Percentiles rank a stretch among this genome's conserved stretches.
Conservation (phyloP, 345 rosid genomes). For the Eucalyptus curtisii region DNA sequence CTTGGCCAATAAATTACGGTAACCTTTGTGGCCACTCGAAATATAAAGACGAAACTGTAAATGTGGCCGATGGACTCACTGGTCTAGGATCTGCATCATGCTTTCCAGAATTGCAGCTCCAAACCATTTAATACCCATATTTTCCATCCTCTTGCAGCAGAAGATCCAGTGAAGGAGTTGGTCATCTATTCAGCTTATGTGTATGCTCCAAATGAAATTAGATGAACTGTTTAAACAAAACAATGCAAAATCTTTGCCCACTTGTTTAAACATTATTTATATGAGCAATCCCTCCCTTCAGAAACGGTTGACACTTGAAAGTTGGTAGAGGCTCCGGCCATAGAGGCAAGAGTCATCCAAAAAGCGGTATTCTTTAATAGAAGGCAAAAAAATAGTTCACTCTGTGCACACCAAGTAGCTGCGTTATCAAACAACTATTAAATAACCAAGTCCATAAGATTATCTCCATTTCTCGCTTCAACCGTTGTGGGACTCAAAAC, state of each 20-base stretch:
- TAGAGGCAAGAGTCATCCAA: not conserved
- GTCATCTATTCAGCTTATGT: not conserved
- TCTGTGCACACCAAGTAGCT: not conserved
- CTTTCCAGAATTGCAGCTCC: not conserved
- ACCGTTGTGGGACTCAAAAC: not conserved
- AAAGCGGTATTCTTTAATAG: not conserved
- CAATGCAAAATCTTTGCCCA: not conserved
- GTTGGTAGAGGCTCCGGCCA: not conserved
- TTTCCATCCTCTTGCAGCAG: not conserved
- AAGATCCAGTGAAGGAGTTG: not conserved
- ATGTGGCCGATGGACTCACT: not conserved
- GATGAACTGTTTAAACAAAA: not conserved
- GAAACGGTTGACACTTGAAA: not conserved
- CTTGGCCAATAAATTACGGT: too few relatives aligned
- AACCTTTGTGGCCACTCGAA: not conserved
- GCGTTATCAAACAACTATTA: not conserved
- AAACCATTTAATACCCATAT: not conserved
- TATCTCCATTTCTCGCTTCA: not conserved
- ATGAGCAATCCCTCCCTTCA: not conserved
- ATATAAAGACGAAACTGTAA: not conserved
- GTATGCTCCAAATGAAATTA: not conserved
- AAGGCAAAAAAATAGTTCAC: not conserved
- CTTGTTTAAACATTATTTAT: not conserved
- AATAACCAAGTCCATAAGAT: not conserved
- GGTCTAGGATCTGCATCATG: not conserved